A percentile compares a stretch with the other conserved stretches of the same genome.
These are phyloP conservation scores for Candida taoyuanica DNA, from an alignment of 805 yeast genomes.

Conservation along the genomic window DNA sequence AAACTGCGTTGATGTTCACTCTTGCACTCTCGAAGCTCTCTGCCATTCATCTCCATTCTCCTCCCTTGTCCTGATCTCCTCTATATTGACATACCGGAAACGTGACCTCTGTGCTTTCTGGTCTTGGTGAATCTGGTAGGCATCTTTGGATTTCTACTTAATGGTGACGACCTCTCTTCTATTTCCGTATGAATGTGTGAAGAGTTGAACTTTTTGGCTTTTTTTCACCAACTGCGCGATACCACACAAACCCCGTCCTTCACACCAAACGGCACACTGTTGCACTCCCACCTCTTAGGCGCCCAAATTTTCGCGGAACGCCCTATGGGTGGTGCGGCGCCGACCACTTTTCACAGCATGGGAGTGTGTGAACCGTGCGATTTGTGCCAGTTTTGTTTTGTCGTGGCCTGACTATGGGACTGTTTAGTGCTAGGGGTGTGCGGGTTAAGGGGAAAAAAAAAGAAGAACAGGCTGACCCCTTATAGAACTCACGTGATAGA, in stretches of 20 bases:
- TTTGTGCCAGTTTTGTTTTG: not conserved
- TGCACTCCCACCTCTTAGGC: too few species aligned
- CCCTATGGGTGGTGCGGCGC: constrained; percentile 1
- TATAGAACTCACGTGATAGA: not conserved
- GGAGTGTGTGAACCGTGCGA: not conserved
- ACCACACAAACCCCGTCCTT: constrained; percentile 1
- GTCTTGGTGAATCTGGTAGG: constrained; percentile 99
- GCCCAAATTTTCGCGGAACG: not conserved
- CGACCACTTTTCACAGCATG: not conserved
- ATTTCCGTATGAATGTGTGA: constrained; percentile 9
- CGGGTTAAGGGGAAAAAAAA: constrained; percentile 2
- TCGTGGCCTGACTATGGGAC: constrained; percentile 1
- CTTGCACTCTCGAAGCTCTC: too few species aligned
- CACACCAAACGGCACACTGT: constrained; percentile 1
- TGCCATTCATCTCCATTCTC: not conserved
- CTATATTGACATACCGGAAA: constrained; percentile 77
- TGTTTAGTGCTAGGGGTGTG: not conserved
- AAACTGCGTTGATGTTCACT: too few species aligned
- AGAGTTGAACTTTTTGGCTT: constrained; percentile 21
- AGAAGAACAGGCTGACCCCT: too few species aligned
- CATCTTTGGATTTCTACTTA: constrained; percentile 50
- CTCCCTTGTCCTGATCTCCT: not conserved
- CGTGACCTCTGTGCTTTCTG: constrained; percentile 99
- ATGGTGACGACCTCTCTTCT: constrained; percentile 8
- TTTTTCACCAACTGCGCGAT: constrained; percentile 14